Conservation (phyloP, 352 stramenopile species). For the Phytophthora idaei region DNA sequence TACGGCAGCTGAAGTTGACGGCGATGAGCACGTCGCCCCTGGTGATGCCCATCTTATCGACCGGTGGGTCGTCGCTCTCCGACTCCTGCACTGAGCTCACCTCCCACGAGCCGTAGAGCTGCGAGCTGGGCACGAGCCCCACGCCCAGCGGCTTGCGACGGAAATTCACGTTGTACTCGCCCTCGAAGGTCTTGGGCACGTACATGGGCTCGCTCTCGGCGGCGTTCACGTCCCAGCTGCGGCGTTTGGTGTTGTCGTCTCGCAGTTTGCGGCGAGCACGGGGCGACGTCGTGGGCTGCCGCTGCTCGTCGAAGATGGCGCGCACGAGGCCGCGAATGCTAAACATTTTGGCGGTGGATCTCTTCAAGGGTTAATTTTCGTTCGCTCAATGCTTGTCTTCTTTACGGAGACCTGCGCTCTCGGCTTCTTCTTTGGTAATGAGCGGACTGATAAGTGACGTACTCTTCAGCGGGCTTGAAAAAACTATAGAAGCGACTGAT, state of each 20-base stretch:
- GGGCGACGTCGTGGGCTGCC: slow-evolving; percentile 15
- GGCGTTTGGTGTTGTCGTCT: neutral
- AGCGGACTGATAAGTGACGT: slow-evolving; percentile 30
- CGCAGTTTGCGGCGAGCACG: slow-evolving; percentile 1
- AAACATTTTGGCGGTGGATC: slow-evolving; percentile 26
- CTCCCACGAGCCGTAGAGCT: slow-evolving; percentile 83
- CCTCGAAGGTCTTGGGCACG: slow-evolving; percentile 51
- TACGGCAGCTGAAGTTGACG: slow-evolving; percentile 57
- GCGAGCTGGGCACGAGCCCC: slow-evolving; percentile 77
- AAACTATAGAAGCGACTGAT: slow-evolving; percentile 1
- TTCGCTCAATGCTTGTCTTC: neutral
- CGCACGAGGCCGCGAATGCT: slow-evolving; percentile 40
- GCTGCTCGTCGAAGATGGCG: slow-evolving; percentile 44
- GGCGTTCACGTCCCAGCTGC: slow-evolving; percentile 29
- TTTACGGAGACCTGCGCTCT: slow-evolving; percentile 9
- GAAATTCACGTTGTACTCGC: slow-evolving; percentile 78
- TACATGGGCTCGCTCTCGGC: slow-evolving; percentile 43
- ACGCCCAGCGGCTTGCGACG: slow-evolving; percentile 67
- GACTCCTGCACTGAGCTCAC: slow-evolving; percentile 54
- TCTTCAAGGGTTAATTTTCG: slow-evolving; percentile 4
- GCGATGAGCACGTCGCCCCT: slow-evolving; percentile 72
- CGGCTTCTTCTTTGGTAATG: slow-evolving; percentile 4
- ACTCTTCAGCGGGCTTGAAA: slow-evolving; percentile 7
- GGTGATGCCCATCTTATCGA: slow-evolving; percentile 31
- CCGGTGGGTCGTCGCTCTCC: slow-evolving; percentile 6